Evolutionary conservation across 1,284 basidiomycete genomes (phyloP).

Genomic region (Ganoderma multipileum): DNA sequence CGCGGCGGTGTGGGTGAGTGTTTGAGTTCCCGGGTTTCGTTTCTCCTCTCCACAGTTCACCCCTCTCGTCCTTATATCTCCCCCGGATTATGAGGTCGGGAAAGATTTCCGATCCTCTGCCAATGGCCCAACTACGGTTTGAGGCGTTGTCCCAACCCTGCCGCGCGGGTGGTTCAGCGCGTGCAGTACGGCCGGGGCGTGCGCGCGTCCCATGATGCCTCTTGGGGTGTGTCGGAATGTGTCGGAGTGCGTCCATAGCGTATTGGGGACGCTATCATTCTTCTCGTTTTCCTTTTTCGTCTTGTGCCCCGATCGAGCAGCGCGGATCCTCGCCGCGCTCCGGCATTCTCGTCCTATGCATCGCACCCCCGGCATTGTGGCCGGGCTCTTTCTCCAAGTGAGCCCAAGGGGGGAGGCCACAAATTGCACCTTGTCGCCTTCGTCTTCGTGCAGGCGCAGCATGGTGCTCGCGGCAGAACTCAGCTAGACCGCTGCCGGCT

Average conservation of each 20-base stretch:
- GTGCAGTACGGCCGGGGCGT: background rate
- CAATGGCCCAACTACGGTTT: constrained; percentile 2
- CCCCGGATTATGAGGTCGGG: background rate
- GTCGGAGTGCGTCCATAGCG: background rate
- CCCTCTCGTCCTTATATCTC: constrained; percentile 4
- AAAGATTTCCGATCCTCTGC: background rate
- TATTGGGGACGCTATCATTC: background rate
- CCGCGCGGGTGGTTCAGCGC: background rate
- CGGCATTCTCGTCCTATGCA: background rate
- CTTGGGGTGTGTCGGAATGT: background rate
- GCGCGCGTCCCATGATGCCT: constrained; percentile 2
- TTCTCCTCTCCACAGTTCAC: background rate
- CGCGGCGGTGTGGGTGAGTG: constrained; percentile 45
- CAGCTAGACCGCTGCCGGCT: background rate
- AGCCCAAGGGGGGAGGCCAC: background rate
- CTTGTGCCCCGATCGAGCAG: background rate
- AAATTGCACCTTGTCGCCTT: background rate
- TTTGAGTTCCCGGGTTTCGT: background rate
- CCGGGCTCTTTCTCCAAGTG: background rate
- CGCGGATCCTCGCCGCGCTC: background rate
- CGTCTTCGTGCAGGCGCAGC: background rate
- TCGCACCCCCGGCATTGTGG: background rate
- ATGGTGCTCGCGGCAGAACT: background rate
- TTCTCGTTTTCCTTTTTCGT: background rate
- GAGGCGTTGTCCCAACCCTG: background rate